phyloP scores from a whole-genome alignment of 106 monocot genomes.

The Dioscorea alata region DNA sequence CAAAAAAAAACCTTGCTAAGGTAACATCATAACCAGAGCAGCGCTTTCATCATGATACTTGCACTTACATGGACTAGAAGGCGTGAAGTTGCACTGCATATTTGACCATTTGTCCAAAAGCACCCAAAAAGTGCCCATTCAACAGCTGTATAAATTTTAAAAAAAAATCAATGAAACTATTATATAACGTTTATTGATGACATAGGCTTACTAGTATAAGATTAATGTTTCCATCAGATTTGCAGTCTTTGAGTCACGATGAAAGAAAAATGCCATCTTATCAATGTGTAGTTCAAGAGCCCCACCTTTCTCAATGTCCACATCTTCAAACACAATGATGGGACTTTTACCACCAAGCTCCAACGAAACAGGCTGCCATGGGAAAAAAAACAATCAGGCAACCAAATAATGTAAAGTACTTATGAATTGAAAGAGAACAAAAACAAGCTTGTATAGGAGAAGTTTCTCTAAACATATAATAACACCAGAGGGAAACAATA shows the following conservation, averaged over 20 bases:
- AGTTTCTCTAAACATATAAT: too few relatives aligned
- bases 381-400: background rate
- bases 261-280: background rate
- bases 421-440: too few relatives aligned
- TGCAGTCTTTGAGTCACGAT: background rate
- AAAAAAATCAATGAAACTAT: background rate
- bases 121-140: conserved; percentile 96
- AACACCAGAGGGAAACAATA: background rate
- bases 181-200: too few relatives aligned
- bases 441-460: too few relatives aligned
- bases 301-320: conserved; percentile 94
- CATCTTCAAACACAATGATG: conserved; percentile 94
- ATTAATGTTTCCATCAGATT: background rate
- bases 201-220: background rate
- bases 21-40: too few relatives aligned
- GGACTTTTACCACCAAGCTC: conserved; percentile 99
- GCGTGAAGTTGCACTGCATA: conserved; percentile 99
- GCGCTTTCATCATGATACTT: too few relatives aligned
- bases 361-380: conserved; percentile 85
- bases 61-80: conserved; percentile 85
- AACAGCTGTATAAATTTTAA: conserved; percentile 49
- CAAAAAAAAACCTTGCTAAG: too few relatives aligned
- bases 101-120: conserved; percentile 99
- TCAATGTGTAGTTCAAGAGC: background rate
- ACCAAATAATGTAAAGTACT: too few relatives aligned